Evolutionary conservation across 2,329 filamentous ascomycete species (phyloP).

Genomic region (Colletotrichum gigasporum): DNA sequence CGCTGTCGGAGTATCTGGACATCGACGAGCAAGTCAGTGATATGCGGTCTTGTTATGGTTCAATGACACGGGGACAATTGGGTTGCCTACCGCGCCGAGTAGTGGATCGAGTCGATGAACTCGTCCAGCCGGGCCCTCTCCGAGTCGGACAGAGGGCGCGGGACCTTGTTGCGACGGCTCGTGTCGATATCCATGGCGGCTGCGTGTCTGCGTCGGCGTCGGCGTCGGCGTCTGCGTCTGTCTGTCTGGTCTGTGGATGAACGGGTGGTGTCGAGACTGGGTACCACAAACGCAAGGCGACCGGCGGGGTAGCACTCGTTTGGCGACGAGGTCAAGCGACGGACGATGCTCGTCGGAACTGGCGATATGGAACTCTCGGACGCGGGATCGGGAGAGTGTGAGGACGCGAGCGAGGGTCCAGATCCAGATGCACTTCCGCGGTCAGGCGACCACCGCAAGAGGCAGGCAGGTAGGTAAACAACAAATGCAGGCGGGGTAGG

Average conservation of each 20-base stretch:
- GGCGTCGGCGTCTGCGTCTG: background rate
- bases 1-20: slow-evolving; percentile 86
- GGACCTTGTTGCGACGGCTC: slow-evolving; percentile 85
- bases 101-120: slow-evolving; percentile 93
- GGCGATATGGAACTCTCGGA: slow-evolving; percentile 12
- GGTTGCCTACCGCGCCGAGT: slow-evolving; percentile 79
- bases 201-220: slow-evolving; percentile 6
- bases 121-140: slow-evolving; percentile 90
- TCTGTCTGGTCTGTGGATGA: slow-evolving; percentile 13
- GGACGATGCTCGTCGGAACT: slow-evolving; percentile 1
- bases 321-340: slow-evolving; percentile 5
- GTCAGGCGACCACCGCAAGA: slow-evolving; percentile 27
- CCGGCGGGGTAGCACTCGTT: slow-evolving; percentile 11
- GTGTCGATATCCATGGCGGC: slow-evolving; percentile 72
- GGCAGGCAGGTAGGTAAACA: slow-evolving; percentile 27
- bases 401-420: slow-evolving; percentile 15
- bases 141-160: slow-evolving; percentile 79
- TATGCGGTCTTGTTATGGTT: background rate
- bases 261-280: slow-evolving; percentile 27
- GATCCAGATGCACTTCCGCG: background rate
- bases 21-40: background rate
- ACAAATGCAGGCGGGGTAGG: slow-evolving; percentile 26
- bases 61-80: background rate
- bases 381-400: background rate
- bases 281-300: slow-evolving; percentile 19